Evolutionary conservation across 108 stramenopile genomes (phyloP), one percentile per base, ranked within the genome.

Genomic region (Nitzschia palea): DNA sequence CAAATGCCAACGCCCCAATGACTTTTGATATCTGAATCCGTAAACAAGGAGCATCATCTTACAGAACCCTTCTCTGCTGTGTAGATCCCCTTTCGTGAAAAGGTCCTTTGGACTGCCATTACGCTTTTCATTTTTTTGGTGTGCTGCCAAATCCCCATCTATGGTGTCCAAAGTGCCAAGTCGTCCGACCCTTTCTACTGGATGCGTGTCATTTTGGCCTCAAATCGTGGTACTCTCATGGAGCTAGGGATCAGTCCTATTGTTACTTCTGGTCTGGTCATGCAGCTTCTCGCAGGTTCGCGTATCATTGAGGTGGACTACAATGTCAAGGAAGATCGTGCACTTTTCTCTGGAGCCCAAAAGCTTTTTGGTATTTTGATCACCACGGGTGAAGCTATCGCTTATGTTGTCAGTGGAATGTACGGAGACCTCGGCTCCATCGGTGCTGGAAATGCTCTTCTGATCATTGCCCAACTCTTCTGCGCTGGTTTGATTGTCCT

Each of bases 201-300:
- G 97, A 97, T 99, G 96, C 93, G 99, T 26, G 97, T 99, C 45
- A 98, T 99, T 67, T 87, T 99, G n/a, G 99, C 99, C 30, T 98
- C 98, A 67, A 99, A 99, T 86, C 89, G 97, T 42, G 98, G 98
- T 48, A 99, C 99, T 34, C 90, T 99, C 33, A 99, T 99, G 99
- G 99, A 99, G 77, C 92, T 99, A 42, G 99, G 99, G 44, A 99
- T 99, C 77, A 83, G 86, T 43, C 99, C 99, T 65, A 96, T 98
- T 64, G 90, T 98, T 26, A 97, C 97, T 25, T 89, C 95, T 17
- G 95, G 95, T 36, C 74, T 97, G 35, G 92, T 97, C 62, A 96
- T 97, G 96, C 98, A 97, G 73, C 83, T 97, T 25, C 77, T 97
- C 50, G 95, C 93, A 27, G 97, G 99, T 59, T 89, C 92, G 32